Percentiles rank a stretch among this genome's conserved stretches.
These are phyloP conservation scores for Hortaea werneckii DNA, from an alignment of 2,329 filamentous ascomycete genomes.

Conservation along the genomic window DNA sequence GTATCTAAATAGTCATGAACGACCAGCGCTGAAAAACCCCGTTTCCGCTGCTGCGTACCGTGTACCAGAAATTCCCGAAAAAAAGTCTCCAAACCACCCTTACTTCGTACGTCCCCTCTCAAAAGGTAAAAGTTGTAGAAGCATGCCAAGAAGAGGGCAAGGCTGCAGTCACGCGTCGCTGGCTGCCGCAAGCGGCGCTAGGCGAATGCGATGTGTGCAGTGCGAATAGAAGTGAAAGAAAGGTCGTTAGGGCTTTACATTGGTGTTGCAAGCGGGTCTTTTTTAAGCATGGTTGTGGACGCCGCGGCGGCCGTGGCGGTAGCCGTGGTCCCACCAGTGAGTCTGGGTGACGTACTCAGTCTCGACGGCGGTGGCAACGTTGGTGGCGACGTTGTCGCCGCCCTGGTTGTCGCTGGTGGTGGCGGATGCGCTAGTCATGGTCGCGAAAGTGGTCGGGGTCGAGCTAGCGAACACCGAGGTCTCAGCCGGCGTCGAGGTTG, in stretches of 20 bases:
- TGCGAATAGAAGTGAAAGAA: not conserved
- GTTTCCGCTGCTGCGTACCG: not conserved
- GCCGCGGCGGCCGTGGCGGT: slow-evolving; percentile 15
- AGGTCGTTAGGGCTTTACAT: too few species aligned
- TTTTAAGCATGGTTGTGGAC: slow-evolving; percentile 15
- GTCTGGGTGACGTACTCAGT: slow-evolving; percentile 19
- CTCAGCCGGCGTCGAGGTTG: slow-evolving; percentile 5
- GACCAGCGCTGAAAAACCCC: not conserved
- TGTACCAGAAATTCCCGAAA: not conserved
- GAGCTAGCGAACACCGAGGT: slow-evolving; percentile 1
- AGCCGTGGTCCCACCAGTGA: slow-evolving; percentile 7
- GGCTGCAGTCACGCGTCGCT: not conserved
- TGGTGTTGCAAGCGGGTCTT: not conserved
- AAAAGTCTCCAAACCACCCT: slow-evolving; percentile 2
- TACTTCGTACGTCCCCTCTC: not conserved
- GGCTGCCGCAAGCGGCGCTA: not conserved
- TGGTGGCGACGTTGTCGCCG: not conserved
- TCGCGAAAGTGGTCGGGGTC: slow-evolving; percentile 10
- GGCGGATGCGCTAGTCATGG: slow-evolving; percentile 7
- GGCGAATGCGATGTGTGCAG: not conserved
- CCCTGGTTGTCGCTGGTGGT: slow-evolving; percentile 5
- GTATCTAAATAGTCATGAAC: not conserved
- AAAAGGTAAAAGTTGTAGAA: slow-evolving; percentile 1
- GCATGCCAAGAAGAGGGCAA: not conserved
- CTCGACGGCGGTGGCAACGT: slow-evolving; percentile 11